These are phyloP conservation scores for Amanita exitialis DNA, from an alignment of 768 basidiomycete genomes.

Conservation along the genomic window DNA sequence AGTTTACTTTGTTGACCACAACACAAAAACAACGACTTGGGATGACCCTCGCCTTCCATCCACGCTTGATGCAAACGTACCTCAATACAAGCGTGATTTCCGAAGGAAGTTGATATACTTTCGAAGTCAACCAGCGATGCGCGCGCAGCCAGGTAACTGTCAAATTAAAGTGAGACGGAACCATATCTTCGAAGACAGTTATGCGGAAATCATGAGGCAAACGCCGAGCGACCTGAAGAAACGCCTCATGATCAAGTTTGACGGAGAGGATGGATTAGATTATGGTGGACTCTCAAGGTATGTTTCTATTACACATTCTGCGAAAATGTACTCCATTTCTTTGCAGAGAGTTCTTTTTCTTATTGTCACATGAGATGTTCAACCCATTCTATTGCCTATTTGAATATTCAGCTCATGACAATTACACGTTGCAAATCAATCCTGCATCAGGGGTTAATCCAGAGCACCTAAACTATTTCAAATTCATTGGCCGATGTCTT, in stretches of 20 bases:
- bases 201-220: slow-evolving; percentile 99
- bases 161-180: slow-evolving; percentile 98
- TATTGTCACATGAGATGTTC: slow-evolving; percentile 99
- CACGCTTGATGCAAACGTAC: slow-evolving; percentile 91
- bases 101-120: slow-evolving; percentile 99
- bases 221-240: slow-evolving; percentile 98
- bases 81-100: slow-evolving; percentile 99
- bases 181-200: slow-evolving; percentile 98
- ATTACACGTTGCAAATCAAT: slow-evolving; percentile 99
- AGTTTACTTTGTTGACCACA: slow-evolving; percentile 99
- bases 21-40: slow-evolving; percentile 99
- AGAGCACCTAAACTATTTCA: slow-evolving; percentile 99
- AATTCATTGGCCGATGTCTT: slow-evolving; percentile 94
- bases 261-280: slow-evolving; percentile 97
- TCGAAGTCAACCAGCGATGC: slow-evolving; percentile 96
- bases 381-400: slow-evolving; percentile 99
- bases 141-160: slow-evolving; percentile 96
- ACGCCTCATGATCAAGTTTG: slow-evolving; percentile 99
- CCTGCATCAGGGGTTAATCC: slow-evolving; percentile 97
- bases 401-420: slow-evolving; percentile 99
- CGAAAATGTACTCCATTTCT: background rate
- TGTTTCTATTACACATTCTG: slow-evolving; percentile 14
- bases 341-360: slow-evolving; percentile 96
- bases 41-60: slow-evolving; percentile 96
- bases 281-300: slow-evolving; percentile 96